Base-by-base conservation (phyloP, 2,329 filamentous ascomycete species). In the Colletotrichum costaricense region DNA sequence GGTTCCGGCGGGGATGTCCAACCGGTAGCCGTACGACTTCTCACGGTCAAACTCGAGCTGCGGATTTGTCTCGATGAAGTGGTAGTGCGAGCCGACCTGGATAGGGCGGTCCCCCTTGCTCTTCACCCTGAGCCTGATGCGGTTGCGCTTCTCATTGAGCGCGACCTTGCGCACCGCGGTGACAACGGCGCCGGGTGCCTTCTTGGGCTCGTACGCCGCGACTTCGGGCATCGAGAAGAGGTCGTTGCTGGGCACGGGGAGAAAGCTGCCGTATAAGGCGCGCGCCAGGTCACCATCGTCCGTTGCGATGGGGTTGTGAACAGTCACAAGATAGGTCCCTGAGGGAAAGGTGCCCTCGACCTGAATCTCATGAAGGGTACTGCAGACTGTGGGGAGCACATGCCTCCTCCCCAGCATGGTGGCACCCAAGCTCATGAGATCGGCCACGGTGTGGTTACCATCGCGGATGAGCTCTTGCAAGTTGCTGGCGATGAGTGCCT, bases 381-480 rank as follows among this genome's bases (percentile, higher is more conserved):
- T 88, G 72, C 93, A 90, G 28, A 98, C 96, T 12, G 93, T 92
- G 26, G 96, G 95, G 56, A 95, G 88, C 73, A 98, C 96, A 83
- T 98, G 96, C 42, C 96, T 93, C 11, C 96, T 93, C 75, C 96
- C 96, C 3, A 98, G 93, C 92, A 98, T 95, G 67, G 94, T 96
- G 78, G 94, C 92, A 78, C 96, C 96, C 75, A 98, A 90, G 74
- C 91, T 87, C 95, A 98, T 98, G 80, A 98, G 94, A 82, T 98
- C 95, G 52, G 95, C 93, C 67, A 98, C 96, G 16, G 90, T 93
- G 85, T 98, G 94, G 77, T 93, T 92, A 81, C 96, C 96, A 96
- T 98, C 96, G 82, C 96, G 95, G 82, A 98, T 97, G 78, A 98
- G 92, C 89, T 98, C 96, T 83, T 98, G 96, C 63, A 98, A 89